These are phyloP conservation scores for Marsdenia floribunda DNA, from an alignment of 257 asterid species.

Conservation along the genomic window DNA sequence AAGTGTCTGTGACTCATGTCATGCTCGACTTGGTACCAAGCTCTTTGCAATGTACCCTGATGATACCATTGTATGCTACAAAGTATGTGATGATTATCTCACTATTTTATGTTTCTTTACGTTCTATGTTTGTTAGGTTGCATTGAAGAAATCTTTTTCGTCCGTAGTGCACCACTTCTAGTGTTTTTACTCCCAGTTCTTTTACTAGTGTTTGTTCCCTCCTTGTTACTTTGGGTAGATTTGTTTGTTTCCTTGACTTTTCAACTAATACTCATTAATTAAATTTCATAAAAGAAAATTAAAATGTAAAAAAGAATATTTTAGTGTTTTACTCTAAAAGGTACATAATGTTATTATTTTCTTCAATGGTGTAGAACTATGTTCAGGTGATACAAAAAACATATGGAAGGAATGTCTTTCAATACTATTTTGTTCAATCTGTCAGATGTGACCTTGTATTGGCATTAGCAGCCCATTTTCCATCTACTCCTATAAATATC, in stretches of 20 bases:
- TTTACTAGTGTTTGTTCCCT: too few species aligned
- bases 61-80: constrained; percentile 86
- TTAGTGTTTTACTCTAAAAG: too few species aligned
- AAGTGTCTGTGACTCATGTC: constrained; percentile 87
- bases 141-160: not conserved
- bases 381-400: too few species aligned
- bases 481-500: too few species aligned
- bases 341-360: too few species aligned
- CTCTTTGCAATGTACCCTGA: constrained; percentile 99
- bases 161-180: not conserved
- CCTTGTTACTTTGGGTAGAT: too few species aligned
- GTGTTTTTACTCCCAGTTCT: not conserved
- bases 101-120: not conserved
- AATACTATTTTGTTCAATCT: not conserved
- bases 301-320: too few species aligned
- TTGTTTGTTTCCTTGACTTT: too few species aligned
- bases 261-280: too few species aligned
- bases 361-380: too few species aligned
- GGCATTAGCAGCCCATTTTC: too few species aligned
- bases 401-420: not conserved
- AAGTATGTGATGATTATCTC: constrained; percentile 42
- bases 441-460: not conserved
- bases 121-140: not conserved
- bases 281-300: too few species aligned
- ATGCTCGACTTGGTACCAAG: constrained; percentile 92